These are phyloP conservation scores for Fusarium burgessii DNA, from an alignment of 2,329 filamentous ascomycete species.

Conservation along the genomic window DNA sequence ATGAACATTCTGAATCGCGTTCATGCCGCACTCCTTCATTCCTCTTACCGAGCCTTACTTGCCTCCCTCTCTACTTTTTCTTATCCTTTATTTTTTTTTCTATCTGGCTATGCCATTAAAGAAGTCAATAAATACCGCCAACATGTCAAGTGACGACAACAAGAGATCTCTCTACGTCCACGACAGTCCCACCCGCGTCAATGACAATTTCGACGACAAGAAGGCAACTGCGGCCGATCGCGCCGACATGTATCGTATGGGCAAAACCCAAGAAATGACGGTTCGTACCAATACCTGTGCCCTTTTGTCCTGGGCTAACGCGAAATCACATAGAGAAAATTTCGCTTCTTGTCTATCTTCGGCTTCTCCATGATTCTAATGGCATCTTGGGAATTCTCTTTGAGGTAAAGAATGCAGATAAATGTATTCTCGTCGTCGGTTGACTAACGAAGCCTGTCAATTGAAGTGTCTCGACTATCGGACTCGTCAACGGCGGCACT, in stretches of 20 bases:
- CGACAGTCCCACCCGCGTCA: not conserved
- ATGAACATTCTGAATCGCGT: not conserved
- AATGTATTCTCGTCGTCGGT: not conserved
- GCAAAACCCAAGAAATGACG: slow-evolving; percentile 38
- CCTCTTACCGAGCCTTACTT: slow-evolving; percentile 3
- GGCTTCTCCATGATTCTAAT: slow-evolving; percentile 61
- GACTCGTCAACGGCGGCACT: slow-evolving; percentile 57
- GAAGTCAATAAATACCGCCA: not conserved
- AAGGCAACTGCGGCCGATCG: slow-evolving; percentile 35
- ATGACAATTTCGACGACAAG: slow-evolving; percentile 33
- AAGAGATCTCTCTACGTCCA: slow-evolving; percentile 15
- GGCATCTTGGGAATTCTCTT: slow-evolving; percentile 58
- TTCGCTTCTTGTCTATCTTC: slow-evolving; percentile 59
- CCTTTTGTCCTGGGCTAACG: not conserved
- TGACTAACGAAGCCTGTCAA: not conserved
- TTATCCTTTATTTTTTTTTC: not conserved
- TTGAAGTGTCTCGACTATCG: slow-evolving; percentile 33
- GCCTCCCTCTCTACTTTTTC: not conserved
- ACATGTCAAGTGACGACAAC: slow-evolving; percentile 23
- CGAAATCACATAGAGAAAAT: slow-evolving; percentile 52
- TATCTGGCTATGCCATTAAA: not conserved
- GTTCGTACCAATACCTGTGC: slow-evolving; percentile 13
- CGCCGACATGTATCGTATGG: slow-evolving; percentile 41
- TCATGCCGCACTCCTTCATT: slow-evolving; percentile 19
- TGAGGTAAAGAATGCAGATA: slow-evolving; percentile 45